These are phyloP conservation scores for Hypholoma fasciculare DNA, from an alignment of 768 basidiomycete species.

Conservation along the genomic window DNA sequence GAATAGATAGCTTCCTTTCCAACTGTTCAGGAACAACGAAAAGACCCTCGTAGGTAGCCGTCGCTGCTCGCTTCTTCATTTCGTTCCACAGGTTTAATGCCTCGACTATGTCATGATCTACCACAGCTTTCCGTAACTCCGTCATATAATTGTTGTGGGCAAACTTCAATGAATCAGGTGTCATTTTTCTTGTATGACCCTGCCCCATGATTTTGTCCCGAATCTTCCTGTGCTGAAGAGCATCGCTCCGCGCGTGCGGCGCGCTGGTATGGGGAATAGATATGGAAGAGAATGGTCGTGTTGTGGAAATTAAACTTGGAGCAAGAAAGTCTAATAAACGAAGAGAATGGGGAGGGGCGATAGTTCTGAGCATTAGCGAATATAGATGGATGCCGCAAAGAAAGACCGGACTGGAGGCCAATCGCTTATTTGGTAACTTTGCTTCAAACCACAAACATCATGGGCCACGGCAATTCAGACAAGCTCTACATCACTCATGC, in stretches of 20 bases:
- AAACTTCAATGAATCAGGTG: slow-evolving; percentile 14
- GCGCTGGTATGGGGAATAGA: slow-evolving; percentile 5
- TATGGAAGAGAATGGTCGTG: slow-evolving; percentile 14
- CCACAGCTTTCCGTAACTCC: slow-evolving; percentile 15
- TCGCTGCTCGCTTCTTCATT: background rate
- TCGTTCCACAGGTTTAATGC: background rate
- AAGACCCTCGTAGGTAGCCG: background rate
- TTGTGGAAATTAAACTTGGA: slow-evolving; percentile 28
- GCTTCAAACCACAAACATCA: slow-evolving; percentile 26
- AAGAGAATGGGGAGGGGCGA: slow-evolving; percentile 23
- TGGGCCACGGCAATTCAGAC: slow-evolving; percentile 88
- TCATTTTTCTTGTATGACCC: slow-evolving; percentile 14
- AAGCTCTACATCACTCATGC: slow-evolving; percentile 90
- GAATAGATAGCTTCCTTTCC: slow-evolving; percentile 8
- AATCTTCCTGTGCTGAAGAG: slow-evolving; percentile 19
- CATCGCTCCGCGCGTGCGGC: slow-evolving; percentile 8
- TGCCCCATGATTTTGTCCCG: slow-evolving; percentile 24
- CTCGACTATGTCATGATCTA: slow-evolving; percentile 5
- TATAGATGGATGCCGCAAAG: background rate
- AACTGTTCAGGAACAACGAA: slow-evolving; percentile 13
- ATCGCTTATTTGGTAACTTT: slow-evolving; percentile 13
- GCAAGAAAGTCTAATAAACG: slow-evolving; percentile 44
- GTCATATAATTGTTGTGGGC: slow-evolving; percentile 16
- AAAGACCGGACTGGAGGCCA: background rate
- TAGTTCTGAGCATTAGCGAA: slow-evolving; percentile 15